A percentile compares a stretch with the other conserved stretches of the same genome.
Conservation (phyloP, 805 yeast species). For the Ogataea salicorniae region DNA sequence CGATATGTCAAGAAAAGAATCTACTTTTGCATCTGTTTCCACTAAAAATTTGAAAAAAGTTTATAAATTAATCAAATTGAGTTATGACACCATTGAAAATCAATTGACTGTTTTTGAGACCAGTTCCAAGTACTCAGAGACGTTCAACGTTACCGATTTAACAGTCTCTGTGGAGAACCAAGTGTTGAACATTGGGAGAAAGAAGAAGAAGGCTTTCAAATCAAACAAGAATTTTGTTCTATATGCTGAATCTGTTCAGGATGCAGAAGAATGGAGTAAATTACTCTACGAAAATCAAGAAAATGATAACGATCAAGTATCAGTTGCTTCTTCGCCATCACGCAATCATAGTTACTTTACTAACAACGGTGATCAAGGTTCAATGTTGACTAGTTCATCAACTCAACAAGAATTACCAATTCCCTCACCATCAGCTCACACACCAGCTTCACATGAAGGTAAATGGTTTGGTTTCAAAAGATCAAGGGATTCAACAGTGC, state of each 20-base stretch:
- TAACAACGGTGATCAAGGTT: not conserved
- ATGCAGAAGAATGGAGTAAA: conserved; percentile 32
- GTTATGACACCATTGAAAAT: conserved; percentile 21
- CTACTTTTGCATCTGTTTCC: conserved; percentile 25
- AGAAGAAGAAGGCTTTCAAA: conserved; percentile 29
- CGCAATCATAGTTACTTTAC: conserved; percentile 1
- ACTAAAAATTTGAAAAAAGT: conserved; percentile 23
- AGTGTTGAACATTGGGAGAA: conserved; percentile 22
- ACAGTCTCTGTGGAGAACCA: conserved; percentile 20
- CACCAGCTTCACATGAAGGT: conserved; percentile 4
- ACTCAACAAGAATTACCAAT: conserved; percentile 5
- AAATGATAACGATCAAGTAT: conserved; percentile 9
- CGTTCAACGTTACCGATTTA: conserved; percentile 19
- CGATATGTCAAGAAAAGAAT: conserved; percentile 19
- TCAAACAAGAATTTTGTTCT: conserved; percentile 37
- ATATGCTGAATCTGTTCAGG: conserved; percentile 75
- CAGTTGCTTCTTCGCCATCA: conserved; percentile 14
- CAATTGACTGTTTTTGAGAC: conserved; percentile 18
- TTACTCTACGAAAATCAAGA: conserved; percentile 12
- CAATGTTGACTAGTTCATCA: conserved; percentile 6
- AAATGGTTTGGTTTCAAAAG: conserved; percentile 20
- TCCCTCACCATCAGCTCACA: conserved; percentile 9
- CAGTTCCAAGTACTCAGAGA: conserved; percentile 19
- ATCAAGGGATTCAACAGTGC: conserved; percentile 13
- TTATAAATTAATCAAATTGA: conserved; percentile 11